Base-by-base conservation (phyloP, 2,329 filamentous ascomycete species). In the Penicillium sp. region DNA sequence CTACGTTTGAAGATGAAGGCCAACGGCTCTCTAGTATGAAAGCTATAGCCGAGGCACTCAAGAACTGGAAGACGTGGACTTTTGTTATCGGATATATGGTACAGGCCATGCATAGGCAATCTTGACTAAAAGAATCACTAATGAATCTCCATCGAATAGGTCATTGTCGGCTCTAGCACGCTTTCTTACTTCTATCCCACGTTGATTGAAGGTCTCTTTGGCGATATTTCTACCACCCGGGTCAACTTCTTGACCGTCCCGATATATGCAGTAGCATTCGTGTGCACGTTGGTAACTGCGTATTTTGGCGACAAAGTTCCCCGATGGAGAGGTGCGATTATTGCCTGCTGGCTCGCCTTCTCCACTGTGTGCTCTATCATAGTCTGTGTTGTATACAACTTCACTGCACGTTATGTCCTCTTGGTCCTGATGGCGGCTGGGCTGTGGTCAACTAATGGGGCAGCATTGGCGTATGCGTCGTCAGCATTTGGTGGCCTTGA, bases 391-490 rank as follows among this genome's bases (percentile, higher is more conserved):
- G 72, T 83, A 3, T 81, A 81, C 65, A 68, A 79, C 64, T 80
- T 77, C 66, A 79, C 71, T 0, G 81, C 79, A 0, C 74, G 81
- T 5, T 84, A 84, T 60, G 79, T 73, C 0, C 70, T 84, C 1
- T 73, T 84, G 0, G 79, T 83, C 1, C 70, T 84, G 55, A 81
- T 83, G 79, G 80, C 80, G 0, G 76, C 78, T 1, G 81, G 80
- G 0, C 70, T 83, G 0, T 83, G 79, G 81, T 71, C 78, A 0
- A 76, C 77, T 1, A 83, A 84, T 62, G 80, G 76, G 0, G 71
- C 79, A 2, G 72, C 77, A 0, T 70, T 84, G 18, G 75, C 79
- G 0, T 83, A 79, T 56, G 79, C 78, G 0, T 79, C 79, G 3
- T 77, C 78, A 0, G 79, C 78, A 0, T 83, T 84, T 62, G 74